Percentiles rank a stretch among this genome's conserved stretches.
These are phyloP conservation scores for Penicillium brevicompactum DNA, from an alignment of 2,329 filamentous ascomycete species.

Conservation along the genomic window DNA sequence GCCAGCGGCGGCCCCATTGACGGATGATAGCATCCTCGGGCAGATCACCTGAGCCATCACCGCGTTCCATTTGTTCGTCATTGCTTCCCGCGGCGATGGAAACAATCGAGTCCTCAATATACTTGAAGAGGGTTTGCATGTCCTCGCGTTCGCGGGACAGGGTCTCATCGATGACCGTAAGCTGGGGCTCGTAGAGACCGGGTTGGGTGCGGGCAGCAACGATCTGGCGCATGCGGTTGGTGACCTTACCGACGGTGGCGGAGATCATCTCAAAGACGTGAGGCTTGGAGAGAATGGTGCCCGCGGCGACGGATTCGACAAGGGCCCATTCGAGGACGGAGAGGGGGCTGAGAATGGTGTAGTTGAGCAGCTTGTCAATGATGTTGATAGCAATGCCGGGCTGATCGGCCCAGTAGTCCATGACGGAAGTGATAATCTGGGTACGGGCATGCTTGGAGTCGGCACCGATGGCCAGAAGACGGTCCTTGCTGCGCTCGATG, in stretches of 20 bases:
- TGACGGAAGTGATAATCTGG: conserved; percentile 88
- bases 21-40: conserved; percentile 67
- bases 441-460: conserved; percentile 74
- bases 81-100: conserved; percentile 73
- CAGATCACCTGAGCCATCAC: conserved; percentile 54
- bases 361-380: conserved; percentile 95
- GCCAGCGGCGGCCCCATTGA: conserved; percentile 84
- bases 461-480: conserved; percentile 76
- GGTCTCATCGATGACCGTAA: conserved; percentile 65
- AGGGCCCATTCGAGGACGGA: conserved; percentile 91
- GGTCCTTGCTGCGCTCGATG: conserved; percentile 91
- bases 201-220: conserved; percentile 63
- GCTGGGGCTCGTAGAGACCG: conserved; percentile 56
- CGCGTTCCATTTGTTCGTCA: conserved; percentile 72
- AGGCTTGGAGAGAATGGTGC: conserved; percentile 68
- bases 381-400: conserved; percentile 90
- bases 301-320: conserved; percentile 64
- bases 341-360: conserved; percentile 84
- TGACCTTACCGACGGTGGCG: conserved; percentile 87
- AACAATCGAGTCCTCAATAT: conserved; percentile 75
- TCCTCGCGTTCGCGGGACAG: conserved; percentile 68
- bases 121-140: conserved; percentile 77
- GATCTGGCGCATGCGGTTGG: conserved; percentile 80
- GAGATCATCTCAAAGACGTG: conserved; percentile 89
- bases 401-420: conserved; percentile 91